Evolutionary conservation across 225 moss, liverwort and hornwort species (phyloP), one percentile per base, ranked within the genome.

Genomic region (Lunularia cruciata): DNA sequence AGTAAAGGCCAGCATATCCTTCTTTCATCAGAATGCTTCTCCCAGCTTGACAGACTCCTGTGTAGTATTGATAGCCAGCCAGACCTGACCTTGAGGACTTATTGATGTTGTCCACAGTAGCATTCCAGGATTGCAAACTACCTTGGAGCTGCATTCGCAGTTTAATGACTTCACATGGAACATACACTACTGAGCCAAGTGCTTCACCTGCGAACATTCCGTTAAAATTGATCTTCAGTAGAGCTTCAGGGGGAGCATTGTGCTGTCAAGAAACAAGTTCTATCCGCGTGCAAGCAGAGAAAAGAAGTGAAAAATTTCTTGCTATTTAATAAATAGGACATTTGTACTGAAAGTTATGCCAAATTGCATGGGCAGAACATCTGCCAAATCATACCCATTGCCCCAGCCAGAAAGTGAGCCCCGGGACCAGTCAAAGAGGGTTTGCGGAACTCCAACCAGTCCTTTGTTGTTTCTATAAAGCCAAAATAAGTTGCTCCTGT

Each of bases 131-230:
- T 20, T 54, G 54, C 26, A 13, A 54, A 30, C 54, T 54, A 26
- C 54, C 54, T 38, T 74, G 58, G 60, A 88, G 83, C 86, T 88
- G 88, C 88, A 89, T 89, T 63, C 88, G 79, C 65, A 80, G 86
- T 74, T 89, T 89, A 37, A 89, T 77, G 62, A 89, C 88, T 84
- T 89, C 88, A 83, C 88, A 86, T 11, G 88, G 88, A 62, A 89
- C 86, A 54, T 89, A 89, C 62, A 81, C 84, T 57, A 89, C 76
- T 55, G 88, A 89, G 42, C 88, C 88, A 45, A 89, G 46, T 4
- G 86, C 78, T 72, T 89, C 88, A 53, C 88, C 81, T 88, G 79
- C 68, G 79, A 47, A 12, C 16, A n/a, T 19, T 30, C 8, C 37
- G 27, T 30, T 20, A 30, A 18, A 7, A 18, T 19, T 25, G 60